Percentiles rank a stretch among this genome's conserved stretches.
Evolutionary conservation across 2,329 filamentous ascomycete genomes (phyloP).

Genomic region (Verruconis gallopava): DNA sequence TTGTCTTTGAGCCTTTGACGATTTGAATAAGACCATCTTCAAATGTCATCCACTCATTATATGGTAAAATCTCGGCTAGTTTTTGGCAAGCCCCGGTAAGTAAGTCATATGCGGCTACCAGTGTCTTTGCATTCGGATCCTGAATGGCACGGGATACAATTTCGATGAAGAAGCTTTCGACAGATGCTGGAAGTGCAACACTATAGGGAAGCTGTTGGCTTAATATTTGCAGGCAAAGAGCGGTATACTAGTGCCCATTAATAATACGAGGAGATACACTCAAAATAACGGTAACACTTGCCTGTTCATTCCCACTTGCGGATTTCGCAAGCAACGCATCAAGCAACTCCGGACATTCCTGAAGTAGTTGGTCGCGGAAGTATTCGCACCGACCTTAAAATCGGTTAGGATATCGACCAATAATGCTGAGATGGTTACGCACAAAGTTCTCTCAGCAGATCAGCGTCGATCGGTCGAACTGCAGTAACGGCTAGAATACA

Average conservation of each 20-base stretch:
- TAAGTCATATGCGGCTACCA: constrained; percentile 18
- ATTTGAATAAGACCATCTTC: constrained; percentile 22
- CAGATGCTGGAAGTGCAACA: constrained; percentile 4
- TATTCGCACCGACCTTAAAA: no score
- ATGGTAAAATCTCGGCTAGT: constrained; percentile 18
- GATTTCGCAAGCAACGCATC: background rate
- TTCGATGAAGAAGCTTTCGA: constrained; percentile 5
- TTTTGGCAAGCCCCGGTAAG: constrained; percentile 19
- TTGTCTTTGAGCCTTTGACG: constrained; percentile 15
- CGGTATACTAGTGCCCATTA: no score
- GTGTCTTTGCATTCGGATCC: background rate
- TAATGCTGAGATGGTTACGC: no score
- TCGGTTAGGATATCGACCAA: no score
- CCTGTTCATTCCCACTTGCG: no score
- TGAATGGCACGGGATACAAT: constrained; percentile 1
- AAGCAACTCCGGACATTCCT: background rate
- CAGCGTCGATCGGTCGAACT: background rate
- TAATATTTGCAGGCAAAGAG: constrained; percentile 5
- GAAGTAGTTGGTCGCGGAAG: no score
- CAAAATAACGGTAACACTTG: no score
- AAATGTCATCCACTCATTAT: constrained; percentile 16
- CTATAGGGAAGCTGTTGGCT: background rate
- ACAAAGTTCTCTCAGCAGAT: background rate
- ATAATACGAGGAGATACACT: no score
- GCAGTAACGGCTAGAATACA: background rate